Conservation (phyloP, 2,329 filamentous ascomycete species). For the Hypoxylon sp. region DNA sequence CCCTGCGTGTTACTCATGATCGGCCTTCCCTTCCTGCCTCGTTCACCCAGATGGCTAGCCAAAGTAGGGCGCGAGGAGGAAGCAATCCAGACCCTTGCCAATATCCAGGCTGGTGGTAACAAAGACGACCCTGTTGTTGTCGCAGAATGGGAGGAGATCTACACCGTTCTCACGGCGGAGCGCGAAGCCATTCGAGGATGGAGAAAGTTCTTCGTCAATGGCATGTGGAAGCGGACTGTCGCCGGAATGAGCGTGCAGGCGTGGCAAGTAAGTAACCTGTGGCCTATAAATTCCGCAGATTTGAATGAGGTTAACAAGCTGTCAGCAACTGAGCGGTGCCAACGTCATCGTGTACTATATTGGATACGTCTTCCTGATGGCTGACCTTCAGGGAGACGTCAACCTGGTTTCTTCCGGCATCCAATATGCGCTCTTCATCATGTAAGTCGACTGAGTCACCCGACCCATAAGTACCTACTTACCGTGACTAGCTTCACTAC, state of each 20-base stretch:
- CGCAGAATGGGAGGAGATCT: constrained; percentile 64
- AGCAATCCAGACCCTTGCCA: constrained; percentile 59
- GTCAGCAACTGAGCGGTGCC: constrained; percentile 58
- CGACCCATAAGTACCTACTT: constrained; percentile 3
- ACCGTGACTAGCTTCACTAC: constrained; percentile 51
- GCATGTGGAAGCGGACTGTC: constrained; percentile 66
- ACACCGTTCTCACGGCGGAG: constrained; percentile 50
- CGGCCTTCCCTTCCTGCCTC: constrained; percentile 67
- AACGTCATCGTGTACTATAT: constrained; percentile 67
- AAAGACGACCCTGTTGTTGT: constrained; percentile 61
- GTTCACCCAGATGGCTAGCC: constrained; percentile 70
- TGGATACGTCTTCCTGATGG: constrained; percentile 68
- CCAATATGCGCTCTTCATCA: constrained; percentile 61
- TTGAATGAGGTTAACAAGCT: constrained; percentile 10
- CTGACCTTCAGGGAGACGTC: constrained; percentile 59
- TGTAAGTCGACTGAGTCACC: constrained; percentile 40
- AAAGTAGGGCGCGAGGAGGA: constrained; percentile 68
- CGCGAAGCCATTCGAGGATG: constrained; percentile 47
- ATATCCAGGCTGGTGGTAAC: constrained; percentile 65
- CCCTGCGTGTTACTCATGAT: constrained; percentile 65
- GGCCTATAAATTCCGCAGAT: background rate
- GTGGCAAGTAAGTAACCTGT: constrained; percentile 55
- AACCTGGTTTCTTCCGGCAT: constrained; percentile 64
- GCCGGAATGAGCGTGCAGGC: constrained; percentile 64
- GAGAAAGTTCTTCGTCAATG: constrained; percentile 51